These are phyloP conservation scores for Diospyros kaki DNA, from an alignment of 148 eudicot species.

Conservation along the genomic window DNA sequence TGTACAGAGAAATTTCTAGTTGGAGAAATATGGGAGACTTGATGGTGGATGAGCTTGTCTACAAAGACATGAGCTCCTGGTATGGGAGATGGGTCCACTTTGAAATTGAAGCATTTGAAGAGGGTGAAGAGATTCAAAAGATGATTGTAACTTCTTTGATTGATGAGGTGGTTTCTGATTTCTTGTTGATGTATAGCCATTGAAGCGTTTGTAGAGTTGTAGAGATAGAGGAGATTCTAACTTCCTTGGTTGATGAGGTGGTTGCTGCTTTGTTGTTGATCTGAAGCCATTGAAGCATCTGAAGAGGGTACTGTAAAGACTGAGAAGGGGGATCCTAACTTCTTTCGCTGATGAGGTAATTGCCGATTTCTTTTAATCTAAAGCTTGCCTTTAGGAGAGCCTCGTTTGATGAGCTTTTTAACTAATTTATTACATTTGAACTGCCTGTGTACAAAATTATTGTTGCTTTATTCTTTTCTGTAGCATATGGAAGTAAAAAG, in stretches of 20 bases:
- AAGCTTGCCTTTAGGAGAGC: no score
- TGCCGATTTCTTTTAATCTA: slow-evolving; percentile 46
- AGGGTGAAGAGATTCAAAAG: slow-evolving; percentile 58
- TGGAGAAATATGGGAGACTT: slow-evolving; percentile 58
- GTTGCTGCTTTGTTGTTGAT: slow-evolving; percentile 49
- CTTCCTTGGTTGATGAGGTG: slow-evolving; percentile 66
- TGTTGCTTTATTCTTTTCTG: not conserved
- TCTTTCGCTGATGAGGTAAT: slow-evolving; percentile 69
- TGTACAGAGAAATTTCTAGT: slow-evolving; percentile 51
- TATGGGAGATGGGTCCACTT: slow-evolving; percentile 81
- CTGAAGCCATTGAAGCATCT: slow-evolving; percentile 42
- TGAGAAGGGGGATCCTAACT: slow-evolving; percentile 36
- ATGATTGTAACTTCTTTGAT: slow-evolving; percentile 52
- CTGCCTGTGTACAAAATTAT: not conserved
- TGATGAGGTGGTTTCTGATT: slow-evolving; percentile 70
- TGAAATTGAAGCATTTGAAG: slow-evolving; percentile 66
- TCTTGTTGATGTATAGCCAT: slow-evolving; percentile 32
- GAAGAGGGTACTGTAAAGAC: slow-evolving; percentile 68
- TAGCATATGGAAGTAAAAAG: not conserved
- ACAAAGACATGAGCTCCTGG: slow-evolving; percentile 74
- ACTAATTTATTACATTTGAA: not conserved
- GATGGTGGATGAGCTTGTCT: slow-evolving; percentile 79
- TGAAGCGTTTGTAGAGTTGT: slow-evolving; percentile 75
- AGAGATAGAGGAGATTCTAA: slow-evolving; percentile 48
- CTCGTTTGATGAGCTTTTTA: not conserved